These are phyloP conservation scores for Candida methanosorbosa DNA, from an alignment of 805 yeast species.

Conservation along the genomic window DNA sequence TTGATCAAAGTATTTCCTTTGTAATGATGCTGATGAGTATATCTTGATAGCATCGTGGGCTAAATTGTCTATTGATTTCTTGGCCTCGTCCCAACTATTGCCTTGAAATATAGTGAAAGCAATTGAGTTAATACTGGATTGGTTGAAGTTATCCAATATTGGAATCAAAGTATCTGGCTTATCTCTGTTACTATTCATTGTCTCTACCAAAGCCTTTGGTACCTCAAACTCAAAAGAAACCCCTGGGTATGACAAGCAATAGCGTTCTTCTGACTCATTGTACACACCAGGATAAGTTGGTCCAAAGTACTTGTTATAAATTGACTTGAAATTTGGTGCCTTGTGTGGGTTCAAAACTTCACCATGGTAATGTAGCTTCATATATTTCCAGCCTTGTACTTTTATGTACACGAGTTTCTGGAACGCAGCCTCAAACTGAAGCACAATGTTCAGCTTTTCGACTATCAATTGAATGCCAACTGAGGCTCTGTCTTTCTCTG, in stretches of 20 bases:
- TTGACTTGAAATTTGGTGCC: conserved; percentile 23
- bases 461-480: too few species aligned
- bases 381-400: conserved; percentile 4
- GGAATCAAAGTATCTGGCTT: conserved; percentile 13
- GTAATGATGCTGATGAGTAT: too few species aligned
- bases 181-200: not conserved
- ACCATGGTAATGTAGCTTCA: not conserved
- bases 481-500: conserved; percentile 6
- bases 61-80: conserved; percentile 2
- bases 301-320: conserved; percentile 51
- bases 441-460: too few species aligned
- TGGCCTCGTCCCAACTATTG: conserved; percentile 23
- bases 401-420: conserved; percentile 21
- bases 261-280: conserved; percentile 19
- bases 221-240: conserved; percentile 38
- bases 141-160: conserved; percentile 14
- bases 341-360: not conserved
- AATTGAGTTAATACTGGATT: conserved; percentile 26
- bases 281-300: conserved; percentile 52
- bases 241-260: conserved; percentile 48
- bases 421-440: conserved; percentile 16
- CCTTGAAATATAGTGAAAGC: conserved; percentile 33
- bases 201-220: conserved; percentile 7
- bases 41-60: too few species aligned
- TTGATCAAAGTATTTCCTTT: too few species aligned